Percentiles rank a stretch among this genome's conserved stretches.
Evolutionary conservation across 306 rosid species (phyloP).

Genomic region (Inga leiocalycina): DNA sequence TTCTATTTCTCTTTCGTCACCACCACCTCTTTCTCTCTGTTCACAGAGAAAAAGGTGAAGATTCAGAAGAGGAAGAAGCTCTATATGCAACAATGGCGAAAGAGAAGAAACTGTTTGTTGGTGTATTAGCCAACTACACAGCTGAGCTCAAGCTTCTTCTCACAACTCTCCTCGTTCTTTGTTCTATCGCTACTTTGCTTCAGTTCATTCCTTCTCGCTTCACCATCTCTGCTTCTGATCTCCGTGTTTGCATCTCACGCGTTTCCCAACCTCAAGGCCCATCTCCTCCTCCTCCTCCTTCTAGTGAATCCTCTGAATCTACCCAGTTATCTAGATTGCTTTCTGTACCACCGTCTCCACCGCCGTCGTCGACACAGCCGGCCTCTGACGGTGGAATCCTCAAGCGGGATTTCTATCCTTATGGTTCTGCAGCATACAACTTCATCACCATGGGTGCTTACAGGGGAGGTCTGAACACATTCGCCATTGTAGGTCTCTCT

Average conservation of each 20-base stretch:
- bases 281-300: background rate
- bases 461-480: conserved; percentile 65
- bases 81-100: conserved; percentile 22
- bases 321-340: conserved; percentile 3
- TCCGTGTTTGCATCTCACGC: conserved; percentile 59
- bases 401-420: conserved; percentile 47
- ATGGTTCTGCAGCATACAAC: conserved; percentile 64
- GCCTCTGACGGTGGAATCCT: conserved; percentile 36
- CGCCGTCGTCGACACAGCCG: conserved; percentile 31
- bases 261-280: conserved; percentile 10
- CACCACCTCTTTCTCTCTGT: background rate
- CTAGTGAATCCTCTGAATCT: background rate
- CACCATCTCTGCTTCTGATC: conserved; percentile 62
- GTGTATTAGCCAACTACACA: conserved; percentile 40
- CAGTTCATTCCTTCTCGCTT: conserved; percentile 72
- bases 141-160: conserved; percentile 62
- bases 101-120: conserved; percentile 46
- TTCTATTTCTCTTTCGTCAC: background rate
- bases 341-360: conserved; percentile 35
- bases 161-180: conserved; percentile 51
- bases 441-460: conserved; percentile 65
- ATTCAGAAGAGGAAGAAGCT: background rate
- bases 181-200: conserved; percentile 58
- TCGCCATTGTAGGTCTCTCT: conserved; percentile 61
- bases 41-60: background rate